phyloP scores from a whole-genome alignment of 2,329 filamentous ascomycete species.

The Penicillium sp. region DNA sequence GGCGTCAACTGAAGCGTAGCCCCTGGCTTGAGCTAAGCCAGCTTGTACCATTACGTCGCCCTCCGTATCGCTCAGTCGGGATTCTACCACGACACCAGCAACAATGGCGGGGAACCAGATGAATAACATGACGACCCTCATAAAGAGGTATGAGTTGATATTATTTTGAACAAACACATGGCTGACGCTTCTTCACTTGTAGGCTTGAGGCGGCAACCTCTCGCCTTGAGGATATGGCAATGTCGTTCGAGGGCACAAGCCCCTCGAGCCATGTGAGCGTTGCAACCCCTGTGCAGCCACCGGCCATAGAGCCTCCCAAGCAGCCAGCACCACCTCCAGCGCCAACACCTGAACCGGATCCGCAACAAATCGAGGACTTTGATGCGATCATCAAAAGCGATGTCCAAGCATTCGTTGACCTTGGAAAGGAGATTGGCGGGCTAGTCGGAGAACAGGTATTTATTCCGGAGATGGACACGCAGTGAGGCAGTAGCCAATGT shows the following conservation, averaged over 20 bases:
- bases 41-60: background rate
- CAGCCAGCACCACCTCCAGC: slow-evolving; percentile 42
- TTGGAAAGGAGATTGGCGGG: slow-evolving; percentile 74
- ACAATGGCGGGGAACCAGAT: slow-evolving; percentile 74
- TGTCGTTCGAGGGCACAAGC: slow-evolving; percentile 56
- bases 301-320: slow-evolving; percentile 24
- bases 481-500: background rate
- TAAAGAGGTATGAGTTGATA: slow-evolving; percentile 75
- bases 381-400: slow-evolving; percentile 71
- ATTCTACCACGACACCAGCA: slow-evolving; percentile 9
- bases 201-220: slow-evolving; percentile 97
- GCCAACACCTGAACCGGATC: slow-evolving; percentile 57
- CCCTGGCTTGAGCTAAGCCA: background rate
- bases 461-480: background rate
- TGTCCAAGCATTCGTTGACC: slow-evolving; percentile 71
- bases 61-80: background rate
- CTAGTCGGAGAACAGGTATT: slow-evolving; percentile 75
- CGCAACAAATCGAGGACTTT: slow-evolving; percentile 81
- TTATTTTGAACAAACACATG: background rate
- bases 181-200: slow-evolving; percentile 25
- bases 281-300: slow-evolving; percentile 21
- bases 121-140: slow-evolving; percentile 94
- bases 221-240: slow-evolving; percentile 91
- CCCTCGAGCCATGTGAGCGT: slow-evolving; percentile 32
- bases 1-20: background rate